Base-by-base conservation (phyloP, 23 red algal genomes). In the Agarophyton chilense region DNA sequence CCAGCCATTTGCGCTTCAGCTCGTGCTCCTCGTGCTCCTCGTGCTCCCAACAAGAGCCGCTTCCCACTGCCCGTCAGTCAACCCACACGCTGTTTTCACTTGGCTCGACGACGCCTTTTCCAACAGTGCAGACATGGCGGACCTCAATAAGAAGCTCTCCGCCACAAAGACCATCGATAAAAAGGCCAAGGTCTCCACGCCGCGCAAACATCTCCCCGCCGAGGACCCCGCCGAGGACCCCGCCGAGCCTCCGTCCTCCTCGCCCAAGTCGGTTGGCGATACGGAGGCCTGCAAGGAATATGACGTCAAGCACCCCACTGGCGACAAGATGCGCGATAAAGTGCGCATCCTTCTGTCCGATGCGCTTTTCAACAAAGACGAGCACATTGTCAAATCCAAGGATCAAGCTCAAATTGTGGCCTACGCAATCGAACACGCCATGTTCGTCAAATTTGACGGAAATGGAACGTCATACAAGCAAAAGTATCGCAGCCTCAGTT, bases 401-500 rank as follows among this genome's bases (percentile, higher is more conserved):
- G 56, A 81, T 53, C 78, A 81, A 2, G 78, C 65, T 11, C 22
- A 33, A 19, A n/a, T 72, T 4, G 84, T 85, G 24, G 94, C 75
- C 40, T 74, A 77, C 68, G 94, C 70, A n/a, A 78, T 96, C 32
- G 94, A 96, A 56, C 39, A 67, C 34, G 87, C 88, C 43, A 87
- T 96, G 78, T 96, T 81, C 63, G n/a, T 39, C 40, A 66, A 82
- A 64, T 77, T 80, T 58, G 81, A 76, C 12, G 88, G 88, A 53
- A 81, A 19, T 16, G 77, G 67, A 16, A 26, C 72, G 25, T 50
- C 80, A 2, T 99, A 99, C 61, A 94, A 93, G 76, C 35, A 64
- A 36, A 94, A 96, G 53, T 96, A 90, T 49, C 97, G 97, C 32
- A 77, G 82, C 49, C 72, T 99, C 49, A 90, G 83, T 31, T 93